Evolutionary conservation across 352 stramenopile genomes (phyloP), one percentile per base, ranked within the genome.

Genomic region (Aphanomyces euteiches): DNA sequence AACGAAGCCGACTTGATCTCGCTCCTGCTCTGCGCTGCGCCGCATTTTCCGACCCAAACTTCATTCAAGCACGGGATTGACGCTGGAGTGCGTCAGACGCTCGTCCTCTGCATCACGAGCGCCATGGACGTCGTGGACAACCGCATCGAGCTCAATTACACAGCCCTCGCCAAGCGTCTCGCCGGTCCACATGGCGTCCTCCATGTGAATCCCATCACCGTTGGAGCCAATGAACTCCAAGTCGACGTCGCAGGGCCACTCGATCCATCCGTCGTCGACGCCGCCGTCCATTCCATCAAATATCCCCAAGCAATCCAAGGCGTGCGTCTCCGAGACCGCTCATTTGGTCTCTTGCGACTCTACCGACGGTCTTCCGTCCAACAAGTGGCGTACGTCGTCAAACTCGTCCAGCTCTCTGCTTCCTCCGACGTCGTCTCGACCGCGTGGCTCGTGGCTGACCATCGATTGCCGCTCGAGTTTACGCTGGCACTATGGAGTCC

Each of bases 391-490:
- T 58, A 61, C 3, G 54, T 61, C 17, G 54, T 61, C 54, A 61
- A 28, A 2, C 28, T 28, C 28, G 28, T 28, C 28, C 28, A 28
- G 28, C 28, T 28, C 28, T 28, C 28, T 28, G 28, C 28, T 2
- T 28, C 28, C 28, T 28, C 5, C 10, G 41, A 17, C 7, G 40
- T 17, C 57, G 17, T 34, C 4, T 17, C 40, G 17, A 53, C 13
- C 2, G 28, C 28, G 28, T 28, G 28, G 57, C 59, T 67, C 5
- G 38, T 67, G 2, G 59, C 56, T 8, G n/a, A 67, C 15, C 38
- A 50, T 36, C 38, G 43, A 37, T 3, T 67, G 12, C 59, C 59
- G 15, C 41, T 67, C 39, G 59, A 53, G 6, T 67, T 67, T 56
- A 45, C 56, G 3, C 37, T 67, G 59, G 41, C 3, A 7, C 28